These are phyloP conservation scores for Stylonectria norvegica DNA, from an alignment of 2,329 filamentous ascomycete species.

Conservation along the genomic window DNA sequence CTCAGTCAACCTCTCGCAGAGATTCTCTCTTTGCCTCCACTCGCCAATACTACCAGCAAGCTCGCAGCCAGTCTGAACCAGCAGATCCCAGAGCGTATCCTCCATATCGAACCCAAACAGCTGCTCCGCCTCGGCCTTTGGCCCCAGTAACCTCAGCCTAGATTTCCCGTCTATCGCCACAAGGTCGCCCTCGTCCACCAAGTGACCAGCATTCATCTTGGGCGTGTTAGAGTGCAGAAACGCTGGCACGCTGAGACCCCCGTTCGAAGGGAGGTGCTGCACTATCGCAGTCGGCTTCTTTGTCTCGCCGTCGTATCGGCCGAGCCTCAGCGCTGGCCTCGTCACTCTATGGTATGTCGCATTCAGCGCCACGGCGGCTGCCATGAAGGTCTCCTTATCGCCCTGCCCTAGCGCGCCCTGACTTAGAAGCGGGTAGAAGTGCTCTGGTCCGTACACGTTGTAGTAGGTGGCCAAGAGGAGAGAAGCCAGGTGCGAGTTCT, in stretches of 20 bases:
- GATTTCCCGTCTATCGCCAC: constrained; percentile 6
- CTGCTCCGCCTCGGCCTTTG: constrained; percentile 2
- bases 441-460: constrained; percentile 7
- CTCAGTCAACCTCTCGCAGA: constrained; percentile 10
- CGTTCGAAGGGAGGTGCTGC: constrained; percentile 6
- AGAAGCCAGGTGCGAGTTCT: constrained; percentile 5
- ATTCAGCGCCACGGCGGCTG: constrained; percentile 7
- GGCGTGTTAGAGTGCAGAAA: constrained; percentile 11
- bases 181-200: constrained; percentile 10
- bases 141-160: constrained; percentile 7
- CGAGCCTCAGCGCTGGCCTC: constrained; percentile 1
- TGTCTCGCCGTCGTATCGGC: constrained; percentile 5
- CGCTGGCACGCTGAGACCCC: constrained; percentile 1
- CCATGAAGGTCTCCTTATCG: constrained; percentile 11
- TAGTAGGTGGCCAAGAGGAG: constrained; percentile 11
- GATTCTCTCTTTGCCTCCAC: constrained; percentile 5
- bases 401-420: constrained; percentile 11
- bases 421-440: constrained; percentile 8
- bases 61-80: constrained; percentile 12
- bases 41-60: constrained; percentile 8
- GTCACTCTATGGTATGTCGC: constrained; percentile 6
- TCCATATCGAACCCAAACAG: constrained; percentile 10
- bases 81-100: constrained; percentile 10
- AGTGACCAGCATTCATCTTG: constrained; percentile 11
- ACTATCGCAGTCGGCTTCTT: constrained; percentile 9